These are phyloP conservation scores for Phytophthora sojae DNA, from an alignment of 352 stramenopile genomes.

Conservation along the genomic window DNA sequence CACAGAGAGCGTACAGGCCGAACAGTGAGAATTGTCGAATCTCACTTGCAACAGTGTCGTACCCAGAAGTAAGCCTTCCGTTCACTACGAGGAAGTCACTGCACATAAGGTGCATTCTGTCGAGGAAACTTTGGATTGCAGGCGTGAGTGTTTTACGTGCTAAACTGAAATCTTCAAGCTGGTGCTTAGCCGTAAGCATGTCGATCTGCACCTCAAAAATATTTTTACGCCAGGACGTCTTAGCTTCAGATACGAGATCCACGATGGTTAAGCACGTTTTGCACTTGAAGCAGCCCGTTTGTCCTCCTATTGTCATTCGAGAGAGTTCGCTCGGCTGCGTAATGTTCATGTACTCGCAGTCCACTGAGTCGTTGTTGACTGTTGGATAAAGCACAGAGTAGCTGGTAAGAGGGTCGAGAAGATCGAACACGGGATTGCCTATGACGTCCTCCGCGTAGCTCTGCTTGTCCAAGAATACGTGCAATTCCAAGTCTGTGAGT, in stretches of 20 bases:
- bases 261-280: conserved; percentile 56
- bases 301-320: conserved; percentile 63
- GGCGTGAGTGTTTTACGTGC: conserved; percentile 27
- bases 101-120: conserved; percentile 42
- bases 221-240: conserved; percentile 50
- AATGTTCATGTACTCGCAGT: conserved; percentile 62
- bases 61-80: conserved; percentile 25
- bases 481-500: conserved; percentile 28
- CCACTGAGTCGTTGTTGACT: conserved; percentile 27
- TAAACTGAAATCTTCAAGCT: conserved; percentile 51
- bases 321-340: conserved; percentile 42
- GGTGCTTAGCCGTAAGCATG: conserved; percentile 48
- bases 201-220: conserved; percentile 68
- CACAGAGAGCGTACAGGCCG: conserved; percentile 43
- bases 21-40: conserved; percentile 37
- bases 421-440: conserved; percentile 47
- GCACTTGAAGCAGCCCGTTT: conserved; percentile 72
- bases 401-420: conserved; percentile 43
- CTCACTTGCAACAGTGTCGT: conserved; percentile 40
- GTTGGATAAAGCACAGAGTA: conserved; percentile 67
- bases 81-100: conserved; percentile 19
- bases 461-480: conserved; percentile 61
- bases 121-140: conserved; percentile 41
- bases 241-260: conserved; percentile 39
- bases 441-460: conserved; percentile 44